Evolutionary conservation across 2,329 filamentous ascomycete genomes (phyloP).

Genomic region (Capronia epimyces): DNA sequence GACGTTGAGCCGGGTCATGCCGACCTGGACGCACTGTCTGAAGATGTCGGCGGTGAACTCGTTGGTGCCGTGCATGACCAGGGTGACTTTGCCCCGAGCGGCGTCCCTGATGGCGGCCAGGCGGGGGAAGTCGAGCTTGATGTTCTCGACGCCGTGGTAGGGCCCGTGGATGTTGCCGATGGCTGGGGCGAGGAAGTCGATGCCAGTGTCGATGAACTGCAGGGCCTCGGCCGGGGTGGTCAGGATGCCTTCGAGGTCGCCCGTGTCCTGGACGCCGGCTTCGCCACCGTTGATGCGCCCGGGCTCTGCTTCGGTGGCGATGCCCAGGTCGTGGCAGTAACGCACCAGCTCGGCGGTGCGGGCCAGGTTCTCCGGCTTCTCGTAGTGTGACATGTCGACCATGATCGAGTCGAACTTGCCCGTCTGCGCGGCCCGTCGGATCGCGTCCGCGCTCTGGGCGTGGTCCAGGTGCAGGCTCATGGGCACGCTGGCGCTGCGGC

Average conservation of each 20-base stretch:
- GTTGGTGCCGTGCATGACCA: slow-evolving; percentile 57
- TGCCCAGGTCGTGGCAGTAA: slow-evolving; percentile 60
- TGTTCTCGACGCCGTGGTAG: slow-evolving; percentile 48
- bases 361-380: slow-evolving; percentile 63
- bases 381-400: slow-evolving; percentile 71
- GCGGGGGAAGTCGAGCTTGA: slow-evolving; percentile 36
- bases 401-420: slow-evolving; percentile 62
- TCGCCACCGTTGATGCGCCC: slow-evolving; percentile 68
- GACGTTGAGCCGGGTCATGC: slow-evolving; percentile 54
- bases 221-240: slow-evolving; percentile 65
- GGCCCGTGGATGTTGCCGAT: slow-evolving; percentile 73
- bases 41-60: slow-evolving; percentile 53
- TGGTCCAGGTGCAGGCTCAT: slow-evolving; percentile 63
- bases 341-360: slow-evolving; percentile 58
- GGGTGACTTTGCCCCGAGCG: slow-evolving; percentile 45
- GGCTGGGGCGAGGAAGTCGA: slow-evolving; percentile 68
- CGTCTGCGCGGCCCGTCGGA: slow-evolving; percentile 56
- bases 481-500: slow-evolving; percentile 53
- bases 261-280: slow-evolving; percentile 66
- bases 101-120: slow-evolving; percentile 46
- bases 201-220: slow-evolving; percentile 65
- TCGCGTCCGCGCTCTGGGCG: slow-evolving; percentile 58
- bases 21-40: slow-evolving; percentile 49
- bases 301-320: slow-evolving; percentile 66
- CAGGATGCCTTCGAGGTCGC: slow-evolving; percentile 56